Conservation (phyloP, 129 eudicot genomes). For the Centrapalus pauciflorus region DNA sequence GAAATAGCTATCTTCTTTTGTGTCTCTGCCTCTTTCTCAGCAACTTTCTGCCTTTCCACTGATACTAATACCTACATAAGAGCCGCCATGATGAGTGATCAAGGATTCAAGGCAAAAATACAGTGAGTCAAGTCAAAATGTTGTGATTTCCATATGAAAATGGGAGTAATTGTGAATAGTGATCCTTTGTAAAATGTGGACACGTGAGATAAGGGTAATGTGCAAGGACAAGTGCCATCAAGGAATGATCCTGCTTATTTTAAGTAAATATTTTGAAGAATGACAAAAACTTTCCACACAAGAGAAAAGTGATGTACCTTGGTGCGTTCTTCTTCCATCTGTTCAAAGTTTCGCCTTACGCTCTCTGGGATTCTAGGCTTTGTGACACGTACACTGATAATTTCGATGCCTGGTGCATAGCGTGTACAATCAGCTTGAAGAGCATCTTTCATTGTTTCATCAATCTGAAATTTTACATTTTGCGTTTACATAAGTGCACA, state of each 20-base stretch:
- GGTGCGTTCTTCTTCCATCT: constrained; percentile 98
- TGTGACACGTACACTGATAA: constrained; percentile 92
- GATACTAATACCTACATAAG: constrained; percentile 83
- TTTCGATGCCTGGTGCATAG: constrained; percentile 96
- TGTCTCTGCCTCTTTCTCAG: constrained; percentile 99
- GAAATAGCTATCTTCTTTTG: constrained; percentile 86
- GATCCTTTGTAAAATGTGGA: constrained; percentile 6
- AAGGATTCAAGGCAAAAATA: no score
- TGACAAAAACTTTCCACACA: not conserved
- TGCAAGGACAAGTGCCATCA: not conserved
- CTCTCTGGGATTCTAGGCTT: constrained; percentile 85
- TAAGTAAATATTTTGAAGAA: not conserved
- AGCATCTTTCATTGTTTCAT: constrained; percentile 95
- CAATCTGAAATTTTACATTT: constrained; percentile 52
- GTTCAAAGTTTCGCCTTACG: constrained; percentile 74
- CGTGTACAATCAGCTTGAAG: constrained; percentile 99
- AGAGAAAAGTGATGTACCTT: constrained; percentile 48
- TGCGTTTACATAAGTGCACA: constrained; percentile 9
- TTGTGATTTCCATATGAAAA: not conserved
- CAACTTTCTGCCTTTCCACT: constrained; percentile 79
- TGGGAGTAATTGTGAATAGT: not conserved
- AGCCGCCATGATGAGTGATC: no score
- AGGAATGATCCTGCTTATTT: not conserved
- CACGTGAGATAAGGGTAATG: not conserved
- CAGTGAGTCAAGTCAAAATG: not conserved